phyloP scores from a whole-genome alignment of 345 rosid genomes.

The Citrus maxima region DNA sequence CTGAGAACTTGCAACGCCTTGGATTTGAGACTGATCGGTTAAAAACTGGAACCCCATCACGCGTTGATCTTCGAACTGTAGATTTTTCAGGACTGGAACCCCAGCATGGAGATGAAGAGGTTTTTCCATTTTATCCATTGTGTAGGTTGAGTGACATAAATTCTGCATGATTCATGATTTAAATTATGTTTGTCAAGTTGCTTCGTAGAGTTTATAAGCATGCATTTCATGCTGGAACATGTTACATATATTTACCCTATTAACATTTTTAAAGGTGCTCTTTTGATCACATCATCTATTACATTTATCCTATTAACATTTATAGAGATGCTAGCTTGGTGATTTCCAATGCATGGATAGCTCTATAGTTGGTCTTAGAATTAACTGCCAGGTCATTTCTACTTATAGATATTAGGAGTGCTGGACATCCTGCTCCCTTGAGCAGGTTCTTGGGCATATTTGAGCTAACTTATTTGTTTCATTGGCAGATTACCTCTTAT shows the following conservation, averaged over 20 bases:
- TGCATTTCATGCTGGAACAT: background rate
- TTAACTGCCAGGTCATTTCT: background rate
- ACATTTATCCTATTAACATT: too few species aligned
- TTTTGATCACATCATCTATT: background rate
- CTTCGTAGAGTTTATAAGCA: background rate
- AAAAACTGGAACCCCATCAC: slow-evolving; percentile 97
- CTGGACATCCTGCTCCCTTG: background rate
- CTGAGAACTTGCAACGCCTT: slow-evolving; percentile 79
- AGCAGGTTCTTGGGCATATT: background rate
- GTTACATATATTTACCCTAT: background rate
- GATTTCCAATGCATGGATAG: background rate
- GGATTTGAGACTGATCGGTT: slow-evolving; percentile 94
- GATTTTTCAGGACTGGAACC: slow-evolving; percentile 86
- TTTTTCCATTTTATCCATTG: slow-evolving; percentile 38
- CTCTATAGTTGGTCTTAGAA: background rate
- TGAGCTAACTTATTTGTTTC: background rate
- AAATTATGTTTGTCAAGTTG: slow-evolving; percentile 9
- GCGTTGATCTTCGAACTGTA: slow-evolving; percentile 85
- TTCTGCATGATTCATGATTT: slow-evolving; percentile 19
- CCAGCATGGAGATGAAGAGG: slow-evolving; percentile 97
- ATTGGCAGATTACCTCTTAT: background rate
- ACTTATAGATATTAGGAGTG: background rate
- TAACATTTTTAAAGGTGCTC: background rate
- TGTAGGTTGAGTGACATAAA: slow-evolving; percentile 29
- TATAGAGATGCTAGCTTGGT: too few species aligned